Evolutionary conservation across 495 filamentous ascomycete genomes (phyloP), one percentile per base, ranked within the genome.

Genomic region (Choiromyces venosus): DNA sequence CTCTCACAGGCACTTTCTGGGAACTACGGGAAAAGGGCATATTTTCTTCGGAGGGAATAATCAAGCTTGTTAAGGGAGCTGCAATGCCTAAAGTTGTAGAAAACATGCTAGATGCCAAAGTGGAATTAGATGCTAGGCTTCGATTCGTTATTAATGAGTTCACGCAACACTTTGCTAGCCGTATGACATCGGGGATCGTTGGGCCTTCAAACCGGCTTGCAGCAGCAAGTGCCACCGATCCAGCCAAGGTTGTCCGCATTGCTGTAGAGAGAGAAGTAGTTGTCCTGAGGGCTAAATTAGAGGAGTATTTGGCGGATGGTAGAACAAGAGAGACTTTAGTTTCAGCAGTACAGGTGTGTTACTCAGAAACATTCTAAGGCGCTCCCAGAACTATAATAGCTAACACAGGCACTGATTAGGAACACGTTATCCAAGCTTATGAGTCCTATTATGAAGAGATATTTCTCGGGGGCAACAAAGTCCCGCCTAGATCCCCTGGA

Each of bases 11-110:
- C 72, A 91, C 90, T 8, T 92, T 92, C 82, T 91, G 87, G 86
- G 89, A 91, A 78, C 84, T 92, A 8, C 87, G 90, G 66, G 86
- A 89, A 70, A 86, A 89, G 33, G 90, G 90, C 66, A 85, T 92
- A 42, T 92, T 92, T 84, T 90, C 91, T 75, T 88, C 90, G 0
- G 82, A 86, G 42, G 88, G 87, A 67, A 83, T 90, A 2, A 82
- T 88, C 82, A 84, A 86, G 1, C 83, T 89, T 7, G 86, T 90
- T 61, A 88, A 88, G 29, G 86, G 87, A 33, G 85, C 86, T 10
- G 86, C 89, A 9, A 80, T 89, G 65, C 88, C 88, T 0, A 86
- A 85, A 39, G 88, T 90, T 14, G 86, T 90, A 0, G 87, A 89
- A 76, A 89, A 89, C 78, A 89, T 90, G 88, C 83, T 90, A 16